Evolutionary conservation across 768 basidiomycete genomes (phyloP), one percentile per base, ranked within the genome.

Genomic region (Trametes villosa): DNA sequence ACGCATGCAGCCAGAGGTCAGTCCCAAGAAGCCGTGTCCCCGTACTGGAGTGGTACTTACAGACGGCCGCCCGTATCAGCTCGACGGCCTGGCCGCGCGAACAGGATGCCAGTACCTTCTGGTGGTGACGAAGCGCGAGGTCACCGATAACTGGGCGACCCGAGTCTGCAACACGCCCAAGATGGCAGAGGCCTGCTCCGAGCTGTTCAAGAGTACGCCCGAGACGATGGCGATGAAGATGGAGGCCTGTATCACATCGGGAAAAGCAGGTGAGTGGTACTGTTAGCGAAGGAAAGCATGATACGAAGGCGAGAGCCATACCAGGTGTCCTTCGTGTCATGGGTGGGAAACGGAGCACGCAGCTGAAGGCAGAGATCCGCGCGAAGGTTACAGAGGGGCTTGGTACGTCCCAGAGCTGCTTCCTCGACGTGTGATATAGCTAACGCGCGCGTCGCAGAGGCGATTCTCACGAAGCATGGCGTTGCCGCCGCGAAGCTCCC

Each of bases 161-260:
- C 50, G 38, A 13, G 29, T 22, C 15, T 8, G 20, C 20, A 26
- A 18, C 34, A 52, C 38, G 27, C 50, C 50, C 5, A 52, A 52
- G 50, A 20, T 52, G 22, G 24, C 29, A 36, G 50, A 52, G 17
- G 50, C 50, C 34, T 52, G 50, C 36, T 13, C 29, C 17, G 24
- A 52, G 34, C 12, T 52, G 9, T 52, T n/a, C 20, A 52, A 52
- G 31, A 22, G 38, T 26, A 52, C 50, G n/a, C 50, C 50, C 12
- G 50, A 52, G 13, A 34, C 22, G 34, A 52, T 52, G 50, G 50
- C 50, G 33, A 36, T 52, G 34, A 52, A 24, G 34, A 52, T 52
- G 24, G 50, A 52, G 27, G 50, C 50, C 5, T 36, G 29, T 20
- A 22, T 52, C 13, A 52, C 50, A 15, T 27, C 50, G 9, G 50